Base-by-base conservation (phyloP, 306 rosid genomes). In the Geum urbanum region DNA sequence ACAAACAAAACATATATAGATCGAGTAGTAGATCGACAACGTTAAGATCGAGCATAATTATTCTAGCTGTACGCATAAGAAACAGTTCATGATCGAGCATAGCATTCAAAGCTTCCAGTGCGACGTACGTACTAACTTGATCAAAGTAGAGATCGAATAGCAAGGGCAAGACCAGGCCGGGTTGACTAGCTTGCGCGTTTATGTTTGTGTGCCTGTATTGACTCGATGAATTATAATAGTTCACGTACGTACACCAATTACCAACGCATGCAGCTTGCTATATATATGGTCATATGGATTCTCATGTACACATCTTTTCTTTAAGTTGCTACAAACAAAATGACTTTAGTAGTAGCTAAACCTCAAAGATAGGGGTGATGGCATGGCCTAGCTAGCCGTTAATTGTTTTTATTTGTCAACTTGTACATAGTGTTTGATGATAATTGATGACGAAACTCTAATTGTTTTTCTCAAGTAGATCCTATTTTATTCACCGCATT, bases 121-220 rank as follows among this genome's bases (percentile, higher is more conserved):
- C n/a, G n/a, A n/a, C n/a, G n/a, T n/a, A n/a, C n/a, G n/a, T 32
- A 32, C 37, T 32, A 32, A 32, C 44, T 58, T 58, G 53, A 20
- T 15, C 18, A 59, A 32, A 11, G 53, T 46, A 44, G 27, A 46
- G 37, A 39, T n/a, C 0, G n/a, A 47, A 43, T 44, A 51, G 32
- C 2, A 27, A 27, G 1, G 3, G 37, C 37, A 32, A 32, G 37
- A 32, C 37, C 1, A 32, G 37, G 37, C 64, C 64, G 2, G 24
- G 71, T 84, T 79, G 84, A 84, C 84, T 67, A 53, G 78, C 32
- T 74, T 68, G 37, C 48, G 56, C 20, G 59, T 19, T 11, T 53
- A 3, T 53, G 12, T 49, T 14, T 49, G 2, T 49, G 49, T 10
- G 15, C 12, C 0, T 55, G 61, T 65, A 81, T 78, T 77, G 84